phyloP scores from a whole-genome alignment of 2,329 filamentous ascomycete genomes.

The Pochonia chlamydosporia region DNA sequence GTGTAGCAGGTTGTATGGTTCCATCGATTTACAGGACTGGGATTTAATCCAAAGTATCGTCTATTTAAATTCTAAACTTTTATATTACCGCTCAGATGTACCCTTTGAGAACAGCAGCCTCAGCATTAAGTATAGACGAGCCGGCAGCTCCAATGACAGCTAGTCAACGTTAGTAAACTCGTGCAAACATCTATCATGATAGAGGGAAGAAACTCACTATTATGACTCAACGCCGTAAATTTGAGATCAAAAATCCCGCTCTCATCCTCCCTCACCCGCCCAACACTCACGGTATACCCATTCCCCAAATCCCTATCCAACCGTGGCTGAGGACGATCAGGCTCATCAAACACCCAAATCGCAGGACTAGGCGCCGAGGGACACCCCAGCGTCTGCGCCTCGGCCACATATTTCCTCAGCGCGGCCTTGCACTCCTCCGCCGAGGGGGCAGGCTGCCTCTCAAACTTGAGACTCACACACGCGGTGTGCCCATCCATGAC shows the following conservation, averaged over 20 bases:
- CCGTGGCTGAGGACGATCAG: slow-evolving; percentile 84
- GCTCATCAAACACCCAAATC: slow-evolving; percentile 85
- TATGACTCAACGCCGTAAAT: slow-evolving; percentile 88
- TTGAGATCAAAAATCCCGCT: slow-evolving; percentile 90
- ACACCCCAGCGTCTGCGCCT: slow-evolving; percentile 78
- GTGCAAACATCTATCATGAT: no score
- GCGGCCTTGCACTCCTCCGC: slow-evolving; percentile 74
- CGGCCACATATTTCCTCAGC: slow-evolving; percentile 72
- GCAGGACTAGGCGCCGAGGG: slow-evolving; percentile 76
- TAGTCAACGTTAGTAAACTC: slow-evolving; percentile 22
- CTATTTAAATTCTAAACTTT: not conserved
- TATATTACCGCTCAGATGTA: slow-evolving; percentile 50
- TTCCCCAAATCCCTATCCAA: slow-evolving; percentile 79
- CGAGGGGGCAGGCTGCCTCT: slow-evolving; percentile 65
- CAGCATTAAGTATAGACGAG: slow-evolving; percentile 89
- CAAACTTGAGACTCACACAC: slow-evolving; percentile 85
- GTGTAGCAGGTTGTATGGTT: no score
- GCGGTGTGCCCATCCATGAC: slow-evolving; percentile 93
- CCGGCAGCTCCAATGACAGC: slow-evolving; percentile 94
- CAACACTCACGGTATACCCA: slow-evolving; percentile 89
- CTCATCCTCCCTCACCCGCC: slow-evolving; percentile 78
- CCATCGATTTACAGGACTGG: not conserved
- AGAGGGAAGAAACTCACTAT: slow-evolving; percentile 40
- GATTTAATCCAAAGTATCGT: not conserved
- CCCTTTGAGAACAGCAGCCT: slow-evolving; percentile 86